phyloP scores from a whole-genome alignment of 176 grass and related monocot species.

The Oryza glaberrima region DNA sequence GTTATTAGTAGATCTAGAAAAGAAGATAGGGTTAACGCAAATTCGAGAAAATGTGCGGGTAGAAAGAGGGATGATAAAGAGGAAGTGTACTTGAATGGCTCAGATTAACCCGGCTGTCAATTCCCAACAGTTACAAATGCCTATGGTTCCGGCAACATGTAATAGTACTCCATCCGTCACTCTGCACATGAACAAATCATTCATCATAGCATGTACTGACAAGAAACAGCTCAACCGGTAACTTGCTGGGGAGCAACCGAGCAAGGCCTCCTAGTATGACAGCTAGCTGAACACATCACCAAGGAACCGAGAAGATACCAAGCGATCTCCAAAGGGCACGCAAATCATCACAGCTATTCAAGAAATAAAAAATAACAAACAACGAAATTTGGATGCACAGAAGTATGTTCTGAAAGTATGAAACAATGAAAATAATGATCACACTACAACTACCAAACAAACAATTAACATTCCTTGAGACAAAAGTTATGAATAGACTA shows the following conservation, averaged over 20 bases:
- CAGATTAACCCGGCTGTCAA: background rate
- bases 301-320: background rate
- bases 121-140: background rate
- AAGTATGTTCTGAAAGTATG: background rate
- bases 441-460: background rate
- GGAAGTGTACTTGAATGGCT: background rate
- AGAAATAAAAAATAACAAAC: background rate
- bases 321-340: background rate
- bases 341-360: conserved; percentile 19
- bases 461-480: background rate
- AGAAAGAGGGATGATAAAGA: too few species aligned
- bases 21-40: too few species aligned
- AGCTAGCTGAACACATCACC: conserved; percentile 2
- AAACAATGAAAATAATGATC: background rate
- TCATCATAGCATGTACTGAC: background rate
- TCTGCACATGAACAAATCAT: background rate
- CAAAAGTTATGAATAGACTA: too few species aligned
- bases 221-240: conserved; percentile 8
- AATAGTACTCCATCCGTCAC: background rate
- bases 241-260: background rate
- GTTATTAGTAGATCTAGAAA: too few species aligned
- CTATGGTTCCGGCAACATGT: background rate
- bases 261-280: background rate
- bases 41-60: too few species aligned
- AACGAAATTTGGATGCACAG: background rate